Conservation (phyloP, 179 eudicot genomes). For the Carnegiea gigantea region DNA sequence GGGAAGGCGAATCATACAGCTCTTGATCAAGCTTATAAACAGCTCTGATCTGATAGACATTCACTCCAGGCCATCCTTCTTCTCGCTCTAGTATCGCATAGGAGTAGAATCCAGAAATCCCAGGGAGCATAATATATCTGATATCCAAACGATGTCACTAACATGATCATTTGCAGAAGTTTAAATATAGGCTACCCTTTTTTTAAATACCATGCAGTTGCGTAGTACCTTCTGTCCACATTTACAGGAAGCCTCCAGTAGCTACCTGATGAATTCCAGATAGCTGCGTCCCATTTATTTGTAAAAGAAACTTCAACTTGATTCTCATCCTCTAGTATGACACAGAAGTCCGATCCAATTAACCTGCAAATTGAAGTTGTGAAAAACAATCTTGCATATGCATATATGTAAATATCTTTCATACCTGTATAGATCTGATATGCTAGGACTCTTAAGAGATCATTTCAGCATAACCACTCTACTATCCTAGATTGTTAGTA, state of each 20-base stretch:
- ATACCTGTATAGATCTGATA: background rate
- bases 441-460: background rate
- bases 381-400: background rate
- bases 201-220: background rate
- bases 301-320: conserved; percentile 51
- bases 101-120: conserved; percentile 57
- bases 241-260: conserved; percentile 45
- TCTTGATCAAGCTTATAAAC: conserved; percentile 56
- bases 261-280: conserved; percentile 37
- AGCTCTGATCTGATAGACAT: conserved; percentile 47
- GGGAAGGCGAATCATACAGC: conserved; percentile 15
- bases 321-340: conserved; percentile 33
- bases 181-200: background rate
- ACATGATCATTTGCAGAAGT: background rate
- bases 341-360: conserved; percentile 28
- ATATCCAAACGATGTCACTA: background rate
- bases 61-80: conserved; percentile 48
- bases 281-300: conserved; percentile 36
- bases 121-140: conserved; percentile 58
- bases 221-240: conserved; percentile 53
- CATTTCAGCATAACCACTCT: background rate
- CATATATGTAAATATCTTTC: background rate
- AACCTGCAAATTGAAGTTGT: conserved; percentile 26
- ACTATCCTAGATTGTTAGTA: background rate
- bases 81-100: conserved; percentile 56